Evolutionary conservation across 257 asterid genomes (phyloP), one percentile per base, ranked within the genome.

Genomic region (Nemophila menziesii): DNA sequence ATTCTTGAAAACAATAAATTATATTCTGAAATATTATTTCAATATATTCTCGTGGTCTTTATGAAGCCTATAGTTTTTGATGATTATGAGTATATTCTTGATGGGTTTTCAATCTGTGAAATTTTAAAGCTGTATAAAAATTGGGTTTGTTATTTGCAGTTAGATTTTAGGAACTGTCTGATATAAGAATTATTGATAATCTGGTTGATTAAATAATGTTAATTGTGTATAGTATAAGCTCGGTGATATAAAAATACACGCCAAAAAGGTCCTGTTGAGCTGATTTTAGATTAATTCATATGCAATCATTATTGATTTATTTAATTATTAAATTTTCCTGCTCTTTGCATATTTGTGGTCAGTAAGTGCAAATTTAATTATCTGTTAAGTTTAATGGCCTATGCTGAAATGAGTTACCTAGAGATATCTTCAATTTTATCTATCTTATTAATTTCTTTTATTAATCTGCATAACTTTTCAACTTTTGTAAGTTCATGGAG

Each of bases 401-500:
- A 10, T 29, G 36, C 36, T 29, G 36, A 29, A 29, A 1, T 29
- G 36, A 29, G 8, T 29, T 2, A 7, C 12, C 36, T 5, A 29
- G 1, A 29, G 36, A 13, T 29, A 5, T 29, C 36, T 29, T 29
- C 12, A 29, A 2, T 13, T 29, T 4, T 24, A 29, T 29, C 3
- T 29, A 10, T 7, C 36, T 29, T 7, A 29, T 13, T 29, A 29
- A 29, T 29, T 29, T 29, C 36, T 29, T 29, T 29, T 29, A 29
- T 29, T 29, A 29, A 29, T 29, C 36, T 2, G 12, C 10, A 26
- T n/a, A n/a, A n/a, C n/a, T n/a, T 3, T 11, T 0, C 14, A 10
- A 13, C 9, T 54, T 49, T 40, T 43, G 54, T 40, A 61, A 69
- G 72, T 72, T 54, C 59, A 86, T 86, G 96, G 84, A 70, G 36